These are phyloP conservation scores for Saururus chinensis DNA, from an alignment of 164 flowering plant genomes.

Conservation along the genomic window DNA sequence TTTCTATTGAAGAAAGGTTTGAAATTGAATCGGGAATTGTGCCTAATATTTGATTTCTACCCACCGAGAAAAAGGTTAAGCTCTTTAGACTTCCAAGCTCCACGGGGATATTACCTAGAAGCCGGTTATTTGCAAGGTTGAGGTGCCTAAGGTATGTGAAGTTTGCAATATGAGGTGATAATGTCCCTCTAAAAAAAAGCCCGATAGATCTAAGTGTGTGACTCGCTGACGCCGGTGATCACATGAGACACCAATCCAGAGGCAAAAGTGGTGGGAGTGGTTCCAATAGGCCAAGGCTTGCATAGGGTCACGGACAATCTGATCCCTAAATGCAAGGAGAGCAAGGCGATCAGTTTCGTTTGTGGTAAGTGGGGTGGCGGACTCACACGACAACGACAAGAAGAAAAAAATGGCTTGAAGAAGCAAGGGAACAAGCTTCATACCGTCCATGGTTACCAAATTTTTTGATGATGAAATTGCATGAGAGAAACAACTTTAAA, in stretches of 20 bases:
- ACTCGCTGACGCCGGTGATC: conserved; percentile 8
- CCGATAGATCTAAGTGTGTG: conserved; percentile 13
- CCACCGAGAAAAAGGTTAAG: conserved; percentile 21
- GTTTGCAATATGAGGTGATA: conserved; percentile 3
- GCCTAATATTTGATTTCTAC: conserved; percentile 29
- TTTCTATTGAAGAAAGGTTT: too few relatives aligned
- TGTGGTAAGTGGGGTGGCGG: too few relatives aligned
- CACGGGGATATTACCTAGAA: conserved; percentile 20
- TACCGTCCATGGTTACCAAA: too few relatives aligned
- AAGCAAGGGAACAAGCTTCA: too few relatives aligned
- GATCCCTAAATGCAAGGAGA: too few relatives aligned
- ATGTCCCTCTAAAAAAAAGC: conserved; percentile 15
- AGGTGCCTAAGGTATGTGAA: conserved; percentile 22
- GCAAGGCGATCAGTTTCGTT: too few relatives aligned
- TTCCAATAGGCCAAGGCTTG: too few relatives aligned
- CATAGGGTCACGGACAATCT: too few relatives aligned
- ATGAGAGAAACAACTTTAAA: too few relatives aligned
- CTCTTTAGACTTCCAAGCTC: conserved; percentile 20
- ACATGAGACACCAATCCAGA: conserved; percentile 36
- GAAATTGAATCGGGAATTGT: conserved; percentile 28
- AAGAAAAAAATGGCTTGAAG: too few relatives aligned
- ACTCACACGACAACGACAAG: too few relatives aligned
- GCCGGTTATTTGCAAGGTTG: conserved; percentile 18
- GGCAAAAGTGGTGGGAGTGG: conserved; percentile 14
- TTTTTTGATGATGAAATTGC: too few relatives aligned